Percentiles rank a stretch among this genome's conserved stretches.
phyloP scores from a whole-genome alignment of 371 early-diverging fungal species.

The Saksenaea vasiformis region DNA sequence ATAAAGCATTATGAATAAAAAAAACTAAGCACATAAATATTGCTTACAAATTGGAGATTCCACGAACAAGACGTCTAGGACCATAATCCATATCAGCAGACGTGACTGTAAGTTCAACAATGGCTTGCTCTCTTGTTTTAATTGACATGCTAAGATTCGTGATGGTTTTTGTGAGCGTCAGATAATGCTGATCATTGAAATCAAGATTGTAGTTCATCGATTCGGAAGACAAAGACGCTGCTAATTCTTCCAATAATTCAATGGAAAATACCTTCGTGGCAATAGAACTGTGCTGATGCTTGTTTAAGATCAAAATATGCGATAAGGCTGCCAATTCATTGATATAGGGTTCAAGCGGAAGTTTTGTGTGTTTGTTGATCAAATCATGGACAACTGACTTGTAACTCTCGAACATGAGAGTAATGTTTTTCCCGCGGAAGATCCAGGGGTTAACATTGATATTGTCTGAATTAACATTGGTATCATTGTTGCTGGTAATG shows the following conservation, averaged over 20 bases:
- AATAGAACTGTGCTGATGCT: conserved; percentile 28
- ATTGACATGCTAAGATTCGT: conserved; percentile 10
- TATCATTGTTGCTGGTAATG: conserved; percentile 1
- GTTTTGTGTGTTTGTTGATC: conserved; percentile 16
- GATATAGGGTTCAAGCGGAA: conserved; percentile 24
- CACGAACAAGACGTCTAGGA: conserved; percentile 10
- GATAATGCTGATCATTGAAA: conserved; percentile 9
- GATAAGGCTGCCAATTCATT: conserved; percentile 26
- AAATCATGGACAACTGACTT: conserved; percentile 1
- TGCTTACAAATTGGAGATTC: conserved; percentile 12
- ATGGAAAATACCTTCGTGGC: conserved; percentile 19
- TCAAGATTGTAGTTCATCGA: conserved; percentile 12
- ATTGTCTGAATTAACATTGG: neutral
- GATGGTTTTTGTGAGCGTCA: conserved; percentile 14
- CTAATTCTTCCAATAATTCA: conserved; percentile 16
- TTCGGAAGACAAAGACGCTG: conserved; percentile 18
- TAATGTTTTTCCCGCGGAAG: conserved; percentile 12
- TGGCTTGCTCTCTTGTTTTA: conserved; percentile 13
- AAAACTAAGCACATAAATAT: neutral
- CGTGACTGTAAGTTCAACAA: conserved; percentile 17
- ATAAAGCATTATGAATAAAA: neutral
- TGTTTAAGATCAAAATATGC: conserved; percentile 17
- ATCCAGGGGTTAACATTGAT: conserved; percentile 9
- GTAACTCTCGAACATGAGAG: conserved; percentile 10
- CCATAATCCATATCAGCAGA: conserved; percentile 19